Evolutionary conservation across 768 basidiomycete genomes (phyloP), one percentile per base, ranked within the genome.

Genomic region (Agrocybe chaxingu): DNA sequence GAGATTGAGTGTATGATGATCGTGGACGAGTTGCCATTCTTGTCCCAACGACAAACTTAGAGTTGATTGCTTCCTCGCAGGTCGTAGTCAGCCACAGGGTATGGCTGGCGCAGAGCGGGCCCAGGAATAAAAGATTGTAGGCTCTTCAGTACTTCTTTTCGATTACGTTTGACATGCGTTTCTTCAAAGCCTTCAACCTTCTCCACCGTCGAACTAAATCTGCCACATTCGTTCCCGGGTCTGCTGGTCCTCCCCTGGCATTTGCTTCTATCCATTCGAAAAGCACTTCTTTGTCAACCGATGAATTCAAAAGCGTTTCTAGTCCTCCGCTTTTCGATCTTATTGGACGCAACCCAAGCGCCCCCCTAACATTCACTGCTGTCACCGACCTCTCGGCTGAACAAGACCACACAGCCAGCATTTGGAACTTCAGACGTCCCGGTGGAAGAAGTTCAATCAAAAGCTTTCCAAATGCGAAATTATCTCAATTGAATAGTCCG

Each of bases 161-260:
- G 45, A 30, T 46, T 29, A 13, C 45, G 31, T 11, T 38, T 18
- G 18, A 40, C 33, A 79, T 79, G 78, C 72, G 69, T 4, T 74
- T 78, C 57, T 76, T 77, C 68, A 72, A 68, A 52, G 62, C 67
- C 16, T 70, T 72, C 58, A 66, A 65, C 54, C 64, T 77, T 24
- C 72, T 76, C 19, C 73, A 79, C 54, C 75, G 76, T 57, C 72
- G 69, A 51, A 67, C 76, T 47, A 75, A 70, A 60, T 80, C 78
- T 13, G 77, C 70, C 33, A 70, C 72, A 16, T 69, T 75, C 45
- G 61, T 68, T 47, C 35, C 68, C 43, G 57, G 62, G 44, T 55
- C 62, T 55, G 52, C 8, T 12, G 45, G 51, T 31, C 42, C 57
- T 42, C 50, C 56, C 16, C 46, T 54, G 11, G 48, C 52, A 30